Base-by-base conservation (phyloP, 2,329 filamentous ascomycete species). In the Uncinocarpus reesii region DNA sequence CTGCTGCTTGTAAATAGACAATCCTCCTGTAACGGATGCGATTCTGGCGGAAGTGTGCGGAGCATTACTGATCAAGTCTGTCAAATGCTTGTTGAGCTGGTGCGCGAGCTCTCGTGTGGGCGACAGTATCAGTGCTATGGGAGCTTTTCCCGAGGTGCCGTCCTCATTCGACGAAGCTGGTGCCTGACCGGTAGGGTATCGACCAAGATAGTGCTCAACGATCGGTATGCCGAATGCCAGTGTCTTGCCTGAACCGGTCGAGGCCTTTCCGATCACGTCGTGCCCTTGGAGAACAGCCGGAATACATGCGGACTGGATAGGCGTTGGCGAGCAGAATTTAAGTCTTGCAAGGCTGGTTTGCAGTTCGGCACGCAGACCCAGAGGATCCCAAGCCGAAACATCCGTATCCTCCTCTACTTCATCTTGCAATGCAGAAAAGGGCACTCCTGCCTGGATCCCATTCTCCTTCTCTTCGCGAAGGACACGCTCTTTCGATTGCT, bases 241-340 rank as follows among this genome's bases (percentile, higher is more conserved):
- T 0, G 92, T 98, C 69, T 98, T 98, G 57, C 92, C 92, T 11
- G 92, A 96, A 55, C 92, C 92, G 0, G 92, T 98, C 8, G 90
- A 84, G 1, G 92, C 92, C 69, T 98, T 98, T 35, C 92, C 92
- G 54, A 98, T 84, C 13, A 96, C 83, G 65, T 98, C 90, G 62
- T 86, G 84, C 0, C 90, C 90, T 4, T 79, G 78, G 16, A 90
- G 63, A 38, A 95, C 85, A 46, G 85, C 77, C 0, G 92, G 89
- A 57, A 98, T 94, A 1, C 86, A 74, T 28, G 79, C 74, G 16
- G 74, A 68, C 63, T 98, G 92, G 50, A 98, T 95, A 0, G 77
- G 68, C 0, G 89, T 95, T 0, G 92, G 92, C 50, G 79, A 81
- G 3, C 76, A 62, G 62, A 96, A 96, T 50, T 83, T 84, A 52